These are phyloP conservation scores for Aureobasidium sp. DNA, from an alignment of 2,329 filamentous ascomycete genomes.

Conservation along the genomic window DNA sequence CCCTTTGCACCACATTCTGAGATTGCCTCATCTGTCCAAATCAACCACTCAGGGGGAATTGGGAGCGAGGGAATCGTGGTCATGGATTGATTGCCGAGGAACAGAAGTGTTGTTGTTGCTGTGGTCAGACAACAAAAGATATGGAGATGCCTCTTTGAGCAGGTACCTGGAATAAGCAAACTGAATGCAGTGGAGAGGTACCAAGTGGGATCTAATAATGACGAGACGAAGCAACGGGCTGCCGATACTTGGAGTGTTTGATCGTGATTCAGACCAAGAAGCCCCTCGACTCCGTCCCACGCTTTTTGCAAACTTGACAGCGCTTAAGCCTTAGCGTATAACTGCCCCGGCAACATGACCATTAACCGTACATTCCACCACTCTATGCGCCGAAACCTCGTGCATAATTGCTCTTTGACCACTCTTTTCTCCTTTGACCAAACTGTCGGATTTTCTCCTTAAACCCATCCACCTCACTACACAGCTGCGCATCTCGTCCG, in stretches of 20 bases:
- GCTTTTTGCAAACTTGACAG: conserved; percentile 10
- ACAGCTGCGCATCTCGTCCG: background rate
- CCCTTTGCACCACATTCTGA: background rate
- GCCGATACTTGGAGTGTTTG: conserved; percentile 3
- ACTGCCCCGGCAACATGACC: conserved; percentile 5
- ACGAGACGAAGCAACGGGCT: conserved; percentile 5
- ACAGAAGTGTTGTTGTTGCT: background rate
- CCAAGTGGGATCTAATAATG: background rate
- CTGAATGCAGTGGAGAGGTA: background rate
- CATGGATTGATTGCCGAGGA: background rate
- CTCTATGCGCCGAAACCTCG: conserved; percentile 10
- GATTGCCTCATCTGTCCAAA: background rate
- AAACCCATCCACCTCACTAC: background rate
- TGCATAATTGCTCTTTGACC: conserved; percentile 16
- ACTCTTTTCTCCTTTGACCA: conserved; percentile 15
- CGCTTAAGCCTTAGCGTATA: conserved; percentile 9
- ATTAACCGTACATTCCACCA: conserved; percentile 1
- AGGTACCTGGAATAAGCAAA: background rate
- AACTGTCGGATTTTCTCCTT: conserved; percentile 13
- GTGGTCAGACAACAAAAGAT: background rate
- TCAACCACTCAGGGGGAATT: background rate
- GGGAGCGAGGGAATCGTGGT: background rate
- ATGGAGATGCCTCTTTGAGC: background rate
- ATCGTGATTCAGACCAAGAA: background rate
- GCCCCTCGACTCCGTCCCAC: conserved; percentile 7